Evolutionary conservation across 768 basidiomycete species (phyloP), one percentile per base, ranked within the genome.

Genomic region (Mycena epipterygia): DNA sequence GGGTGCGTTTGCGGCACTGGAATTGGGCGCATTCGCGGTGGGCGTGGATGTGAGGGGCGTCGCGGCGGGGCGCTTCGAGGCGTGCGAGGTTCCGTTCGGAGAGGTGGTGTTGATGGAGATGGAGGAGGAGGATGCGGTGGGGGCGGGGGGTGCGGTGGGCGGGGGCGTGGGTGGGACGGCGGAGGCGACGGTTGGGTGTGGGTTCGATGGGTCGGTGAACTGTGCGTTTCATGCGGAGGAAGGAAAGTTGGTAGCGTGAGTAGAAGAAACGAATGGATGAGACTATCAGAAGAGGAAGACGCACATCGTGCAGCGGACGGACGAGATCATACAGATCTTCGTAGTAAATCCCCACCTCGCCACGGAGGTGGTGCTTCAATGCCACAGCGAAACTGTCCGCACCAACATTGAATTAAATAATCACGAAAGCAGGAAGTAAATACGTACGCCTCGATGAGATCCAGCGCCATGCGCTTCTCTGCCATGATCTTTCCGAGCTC

Each of bases 361-460:
- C 87, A 78, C 90, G 84, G 21, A 91, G 78, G 72, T 91, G 89
- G 76, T 91, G 91, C 75, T 91, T 91, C 11, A 90, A 71, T 0
- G 90, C 83, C 19, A 90, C 82, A 6, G 85, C 80, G 70, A 87
- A 91, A 2, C 89, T 90, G 68, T 6, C 39, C 13, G n/a, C n/a
- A n/a, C n/a, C n/a, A 12, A 14, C 27, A 29, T 23, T 8, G n/a
- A 46, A 7, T 17, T 17, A 17, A 14, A n/a, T n/a, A 42, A 42
- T 14, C 12, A 42, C 42, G 42, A 48, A 27, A 25, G 25, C 23
- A 48, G 4, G 46, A 23, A 48, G 6, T 25, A 27, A 25, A 48
- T 27, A 80, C 87, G 30, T 59, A 89, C 89, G 84, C 90, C 77
- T 90, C 86, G n/a, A 90, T 76, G 16, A 91, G 77, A 71, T 90